Conservation (phyloP, 148 eudicot species). For the Heliosperma pusillum region DNA sequence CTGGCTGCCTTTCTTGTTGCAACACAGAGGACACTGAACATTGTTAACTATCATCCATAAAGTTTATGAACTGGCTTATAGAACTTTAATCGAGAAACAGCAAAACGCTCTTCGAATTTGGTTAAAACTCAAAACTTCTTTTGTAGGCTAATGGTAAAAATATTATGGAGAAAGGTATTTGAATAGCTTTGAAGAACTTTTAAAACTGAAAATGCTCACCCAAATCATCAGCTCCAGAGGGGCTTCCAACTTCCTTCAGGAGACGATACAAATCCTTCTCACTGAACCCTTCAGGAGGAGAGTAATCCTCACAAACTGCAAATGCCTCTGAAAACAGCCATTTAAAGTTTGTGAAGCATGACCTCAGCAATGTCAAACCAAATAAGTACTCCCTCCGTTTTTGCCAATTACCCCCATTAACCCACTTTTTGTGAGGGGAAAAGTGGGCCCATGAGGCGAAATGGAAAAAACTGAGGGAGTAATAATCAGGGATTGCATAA, state of each 20-base stretch:
- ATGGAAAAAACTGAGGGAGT: too few species aligned
- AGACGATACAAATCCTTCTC: constrained; percentile 92
- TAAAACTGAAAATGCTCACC: constrained; percentile 40
- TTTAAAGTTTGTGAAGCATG: neutral
- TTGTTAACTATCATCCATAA: too few species aligned
- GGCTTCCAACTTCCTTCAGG: constrained; percentile 89
- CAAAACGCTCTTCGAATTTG: neutral
- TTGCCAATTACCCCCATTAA: too few species aligned
- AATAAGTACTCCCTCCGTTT: too few species aligned
- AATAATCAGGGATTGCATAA: neutral
- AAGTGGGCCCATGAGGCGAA: too few species aligned
- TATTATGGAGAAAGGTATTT: neutral
- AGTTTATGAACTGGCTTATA: too few species aligned
- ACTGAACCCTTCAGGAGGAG: constrained; percentile 90
- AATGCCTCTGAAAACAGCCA: constrained; percentile 68
- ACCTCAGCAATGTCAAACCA: neutral
- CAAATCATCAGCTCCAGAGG: constrained; percentile 80
- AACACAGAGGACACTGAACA: too few species aligned
- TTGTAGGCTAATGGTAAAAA: neutral
- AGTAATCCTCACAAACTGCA: constrained; percentile 94
- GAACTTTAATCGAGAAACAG: too few species aligned
- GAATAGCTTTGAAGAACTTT: neutral
- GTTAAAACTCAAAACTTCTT: neutral
- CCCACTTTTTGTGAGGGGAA: too few species aligned
- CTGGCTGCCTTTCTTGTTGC: too few species aligned